Base-by-base conservation (phyloP, 202 grass and related monocot genomes). In the Alloteropsis angusta region DNA sequence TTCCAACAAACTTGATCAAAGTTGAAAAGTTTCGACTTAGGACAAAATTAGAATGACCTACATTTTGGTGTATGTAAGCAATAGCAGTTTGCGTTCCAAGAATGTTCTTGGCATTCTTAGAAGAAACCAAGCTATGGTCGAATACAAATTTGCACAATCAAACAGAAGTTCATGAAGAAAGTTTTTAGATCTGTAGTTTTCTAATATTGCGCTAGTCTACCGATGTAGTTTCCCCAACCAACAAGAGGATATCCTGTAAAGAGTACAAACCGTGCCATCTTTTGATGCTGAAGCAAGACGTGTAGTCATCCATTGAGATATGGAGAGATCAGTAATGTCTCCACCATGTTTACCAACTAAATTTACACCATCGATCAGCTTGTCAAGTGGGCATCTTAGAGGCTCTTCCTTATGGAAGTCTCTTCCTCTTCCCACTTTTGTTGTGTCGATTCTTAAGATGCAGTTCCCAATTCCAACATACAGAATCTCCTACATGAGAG, bases 281-380 rank as follows among this genome's bases (percentile, higher is more conserved):
- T 88, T 94, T 43, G 94, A 97, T 68, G 91, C 85, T 52, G 94
- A 97, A 76, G 85, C 94, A 8, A 97, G 77, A 46, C 89, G 94
- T 2, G 91, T 97, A 54, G 85, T 92, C 94, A 97, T 97, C 94
- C 94, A 97, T 75, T 97, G 94, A 60, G 91, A 97, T 71, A 97
- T 85, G 18, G 94, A 94, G 14, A 97, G 72, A 79, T 93, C 91
- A 37, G 89, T 97, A 37, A 97, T 52, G 77, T 97, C 89, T 65
- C 69, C 91, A 61, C 90, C 89, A 83, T 97, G 94, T 89, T 97
- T 94, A 80, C 94, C 94, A 77, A 97, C 85, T 76, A 80, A n/a
- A n/a, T 81, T 75, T 18, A 97, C 87, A 30, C 94, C 91, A 72
- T 94, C 91, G 49, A 82, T 65, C 39, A 90, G 65, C 77, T 97